Evolutionary conservation across 148 eudicot species (phyloP), one percentile per base, ranked within the genome.

Genomic region (Polygonum maritimum): DNA sequence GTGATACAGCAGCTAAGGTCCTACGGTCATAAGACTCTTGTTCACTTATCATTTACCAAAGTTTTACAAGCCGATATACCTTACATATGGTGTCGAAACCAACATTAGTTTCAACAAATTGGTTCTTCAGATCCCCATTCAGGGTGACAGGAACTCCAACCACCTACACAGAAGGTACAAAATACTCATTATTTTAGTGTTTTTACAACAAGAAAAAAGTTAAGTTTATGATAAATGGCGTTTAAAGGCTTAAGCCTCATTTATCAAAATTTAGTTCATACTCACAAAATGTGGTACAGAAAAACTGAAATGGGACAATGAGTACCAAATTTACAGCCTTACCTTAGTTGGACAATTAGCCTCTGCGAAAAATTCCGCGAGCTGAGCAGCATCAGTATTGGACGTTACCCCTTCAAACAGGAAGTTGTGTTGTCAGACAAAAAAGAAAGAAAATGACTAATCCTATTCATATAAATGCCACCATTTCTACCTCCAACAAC

Each of bases 371-470:
- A 89, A 86, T 81, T 95, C 97, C 39, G 99, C 97, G 76, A 95
- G 97, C 75, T 91, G 96, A 75, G 99, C 97, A 78, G 99, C 99
- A 86, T 95, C 99, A 2, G 97, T 95, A 85, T 95, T 95, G 79
- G 99, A 95, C 79, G 97, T 95, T 65, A 95, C 96, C 81, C 99
- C 98, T 95, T 81, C 73, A 82, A 71, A 83, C 47, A 76, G 71
- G 15, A 67, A 67, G 5, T 10, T 16, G 3, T 36, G 41, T 15
- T 35, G 14, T 67, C 44, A 67, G 15, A 11, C 15, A 19, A 26
- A 19, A 67, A 67, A 1, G 10, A 38, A 67, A 10, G 36, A 38
- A 35, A 16, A 38, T 36, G 45, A 67, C 6, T 36, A 26, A 8
- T 8, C 11, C 4, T 11, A 12, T 31, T 12, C 16, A 67, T 21